phyloP scores from a whole-genome alignment of 2,329 filamentous ascomycete genomes.

The Nakataea oryzae region DNA sequence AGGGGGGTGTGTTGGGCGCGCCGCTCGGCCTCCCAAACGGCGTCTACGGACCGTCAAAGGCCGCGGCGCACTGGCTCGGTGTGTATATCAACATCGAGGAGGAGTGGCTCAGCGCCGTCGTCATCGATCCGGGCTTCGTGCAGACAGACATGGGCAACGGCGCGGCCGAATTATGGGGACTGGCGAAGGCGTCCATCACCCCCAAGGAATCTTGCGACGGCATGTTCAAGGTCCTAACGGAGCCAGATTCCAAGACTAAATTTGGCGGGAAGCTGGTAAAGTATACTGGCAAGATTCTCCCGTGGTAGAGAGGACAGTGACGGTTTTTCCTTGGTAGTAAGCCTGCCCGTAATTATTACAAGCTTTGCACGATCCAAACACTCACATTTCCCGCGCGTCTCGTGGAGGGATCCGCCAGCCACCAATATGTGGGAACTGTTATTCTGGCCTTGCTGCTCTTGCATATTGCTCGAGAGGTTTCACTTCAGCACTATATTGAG shows the following conservation, averaged over 20 bases:
- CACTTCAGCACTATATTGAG: no score
- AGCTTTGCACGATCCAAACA: no score
- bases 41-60: conserved; percentile 23
- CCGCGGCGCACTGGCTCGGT: conserved; percentile 19
- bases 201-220: not conserved
- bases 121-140: not conserved
- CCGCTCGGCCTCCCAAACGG: conserved; percentile 14
- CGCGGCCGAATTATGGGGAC: not conserved
- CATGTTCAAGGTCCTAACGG: not conserved
- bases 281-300: not conserved
- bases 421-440: no score
- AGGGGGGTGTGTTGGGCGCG: conserved; percentile 20
- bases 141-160: conserved; percentile 1
- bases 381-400: no score
- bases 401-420: no score
- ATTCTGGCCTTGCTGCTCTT: no score
- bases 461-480: no score
- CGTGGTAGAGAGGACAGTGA: conserved; percentile 1
- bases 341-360: no score
- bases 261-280: not conserved
- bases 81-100: not conserved
- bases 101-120: conserved; percentile 1
- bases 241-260: not conserved
- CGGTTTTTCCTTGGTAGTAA: no score
- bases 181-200: not conserved